These are phyloP conservation scores for Sporobolomyces phaffii DNA, from an alignment of 768 basidiomycete species.

Conservation along the genomic window DNA sequence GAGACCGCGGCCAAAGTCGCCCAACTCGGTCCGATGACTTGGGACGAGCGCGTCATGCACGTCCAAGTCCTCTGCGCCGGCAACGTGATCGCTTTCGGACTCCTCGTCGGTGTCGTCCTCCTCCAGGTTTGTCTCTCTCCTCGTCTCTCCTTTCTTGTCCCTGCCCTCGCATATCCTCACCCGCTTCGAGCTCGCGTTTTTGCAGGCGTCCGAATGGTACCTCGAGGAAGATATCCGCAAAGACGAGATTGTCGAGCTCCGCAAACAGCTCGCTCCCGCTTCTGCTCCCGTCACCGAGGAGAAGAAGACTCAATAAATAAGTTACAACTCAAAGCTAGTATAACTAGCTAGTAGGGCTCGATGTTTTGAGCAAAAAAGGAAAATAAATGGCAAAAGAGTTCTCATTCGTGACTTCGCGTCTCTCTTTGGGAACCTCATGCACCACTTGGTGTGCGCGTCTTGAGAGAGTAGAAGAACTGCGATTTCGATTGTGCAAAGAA, in stretches of 20 bases:
- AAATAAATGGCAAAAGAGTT: neutral
- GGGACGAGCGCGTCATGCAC: conserved; percentile 25
- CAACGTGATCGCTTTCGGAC: conserved; percentile 27
- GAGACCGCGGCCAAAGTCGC: conserved; percentile 6
- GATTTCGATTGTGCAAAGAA: too few relatives aligned
- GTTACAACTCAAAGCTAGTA: too few relatives aligned
- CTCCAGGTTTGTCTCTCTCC: conserved; percentile 36
- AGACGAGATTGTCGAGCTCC: conserved; percentile 6
- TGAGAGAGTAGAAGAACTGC: too few relatives aligned
- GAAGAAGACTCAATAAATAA: conserved; percentile 34
- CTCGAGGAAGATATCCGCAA: conserved; percentile 24
- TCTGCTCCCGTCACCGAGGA: conserved; percentile 20
- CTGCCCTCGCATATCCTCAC: neutral
- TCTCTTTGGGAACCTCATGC: too few relatives aligned
- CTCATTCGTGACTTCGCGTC: neutral
- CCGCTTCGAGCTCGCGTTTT: neutral
- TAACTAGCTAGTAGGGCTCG: too few relatives aligned
- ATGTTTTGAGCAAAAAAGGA: neutral
- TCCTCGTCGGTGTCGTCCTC: conserved; percentile 30
- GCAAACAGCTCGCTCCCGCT: neutral
- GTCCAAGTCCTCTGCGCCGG: conserved; percentile 36
- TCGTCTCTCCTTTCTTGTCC: neutral
- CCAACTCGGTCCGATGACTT: conserved; percentile 12
- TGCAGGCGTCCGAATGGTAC: conserved; percentile 32
- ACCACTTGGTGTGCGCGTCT: too few relatives aligned